A percentile compares a stretch with the other conserved stretches of the same genome.
Evolutionary conservation across 2,329 filamentous ascomycete genomes (phyloP).

Genomic region (Hypoxylon sp.): DNA sequence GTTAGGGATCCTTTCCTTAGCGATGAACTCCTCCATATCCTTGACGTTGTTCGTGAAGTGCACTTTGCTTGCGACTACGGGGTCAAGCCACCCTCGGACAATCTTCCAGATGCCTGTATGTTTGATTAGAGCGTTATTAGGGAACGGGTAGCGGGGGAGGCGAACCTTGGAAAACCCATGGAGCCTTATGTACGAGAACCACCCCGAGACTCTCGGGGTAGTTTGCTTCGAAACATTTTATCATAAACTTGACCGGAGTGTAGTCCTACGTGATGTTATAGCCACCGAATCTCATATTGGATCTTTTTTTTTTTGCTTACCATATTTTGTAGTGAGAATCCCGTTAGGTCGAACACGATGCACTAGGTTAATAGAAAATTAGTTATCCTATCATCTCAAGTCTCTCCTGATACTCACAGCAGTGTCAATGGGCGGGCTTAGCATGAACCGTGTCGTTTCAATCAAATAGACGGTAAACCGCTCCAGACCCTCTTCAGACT

Average conservation of each 20-base stretch:
- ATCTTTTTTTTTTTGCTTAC: slow-evolving; percentile 55
- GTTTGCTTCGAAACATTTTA: slow-evolving; percentile 98
- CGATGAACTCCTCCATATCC: slow-evolving; percentile 83
- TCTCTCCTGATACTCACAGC: slow-evolving; percentile 73
- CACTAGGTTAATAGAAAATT: slow-evolving; percentile 69
- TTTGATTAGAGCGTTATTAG: slow-evolving; percentile 52
- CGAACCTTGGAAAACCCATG: slow-evolving; percentile 93
- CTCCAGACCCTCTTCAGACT: slow-evolving; percentile 84
- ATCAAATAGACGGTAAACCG: slow-evolving; percentile 94
- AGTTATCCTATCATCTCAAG: slow-evolving; percentile 33
- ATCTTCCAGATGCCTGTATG: slow-evolving; percentile 88
- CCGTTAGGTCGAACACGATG: slow-evolving; percentile 95
- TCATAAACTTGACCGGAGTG: slow-evolving; percentile 97
- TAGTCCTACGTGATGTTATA: slow-evolving; percentile 73
- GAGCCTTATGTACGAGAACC: slow-evolving; percentile 93
- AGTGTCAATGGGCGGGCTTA: slow-evolving; percentile 86
- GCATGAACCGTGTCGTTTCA: slow-evolving; percentile 88
- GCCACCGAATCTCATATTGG: background rate
- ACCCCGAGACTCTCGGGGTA: slow-evolving; percentile 93
- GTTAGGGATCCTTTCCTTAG: slow-evolving; percentile 75
- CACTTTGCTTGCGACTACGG: slow-evolving; percentile 93
- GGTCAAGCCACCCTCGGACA: slow-evolving; percentile 95
- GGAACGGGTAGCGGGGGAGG: slow-evolving; percentile 46
- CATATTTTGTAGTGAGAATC: slow-evolving; percentile 96
- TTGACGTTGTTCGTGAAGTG: slow-evolving; percentile 87